Evolutionary conservation across 495 filamentous ascomycete species (phyloP), one percentile per base, ranked within the genome.

Genomic region (Neurospora sp.): DNA sequence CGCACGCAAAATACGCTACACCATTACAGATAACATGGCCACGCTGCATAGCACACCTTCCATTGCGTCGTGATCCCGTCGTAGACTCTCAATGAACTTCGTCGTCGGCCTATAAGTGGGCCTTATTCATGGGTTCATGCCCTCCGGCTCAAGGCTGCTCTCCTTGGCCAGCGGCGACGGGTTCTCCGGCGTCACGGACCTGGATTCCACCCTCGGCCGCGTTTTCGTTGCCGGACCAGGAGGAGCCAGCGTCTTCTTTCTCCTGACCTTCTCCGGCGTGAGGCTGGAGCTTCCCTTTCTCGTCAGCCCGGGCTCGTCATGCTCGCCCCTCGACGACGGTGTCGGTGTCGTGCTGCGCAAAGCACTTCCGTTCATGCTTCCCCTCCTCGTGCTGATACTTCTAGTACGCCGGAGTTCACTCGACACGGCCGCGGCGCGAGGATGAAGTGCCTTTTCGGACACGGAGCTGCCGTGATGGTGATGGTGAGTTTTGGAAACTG

Each of bases 141-240:
- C 27, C 12, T 61, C 27, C n/a, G 71, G 69, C n/a, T 38, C 74
- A 20, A 42, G n/a, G 71, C 82, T 87, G 73, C 83, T 86, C 70
- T 86, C 82, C 70, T 80, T 82, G 22, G 82, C 83, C 73, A 88
- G 76, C 20, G 86, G 86, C 22, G 85, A 87, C 8, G 82, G 81
- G 5, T 81, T 80, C 69, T 88, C 86, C 12, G 86, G 86, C 38
- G 86, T 86, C 10, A 84, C 82, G 65, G 84, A 86, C 72, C 85
- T 75, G 9, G 83, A 84, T 40, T 87, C 85, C 16, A 78, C 77
- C 7, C 80, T 78, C 5, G 82, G 77, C 35, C 85, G 79, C 71
- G 76, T 80, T 39, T 82, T 80, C 8, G 77, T 70, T 11, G 76
- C 79, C 46, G 80, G 77, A 12, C 79, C 70, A 8, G 53, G 53